These are phyloP conservation scores for Cymbidium sinense DNA, from an alignment of 106 monocot genomes.

Conservation along the genomic window DNA sequence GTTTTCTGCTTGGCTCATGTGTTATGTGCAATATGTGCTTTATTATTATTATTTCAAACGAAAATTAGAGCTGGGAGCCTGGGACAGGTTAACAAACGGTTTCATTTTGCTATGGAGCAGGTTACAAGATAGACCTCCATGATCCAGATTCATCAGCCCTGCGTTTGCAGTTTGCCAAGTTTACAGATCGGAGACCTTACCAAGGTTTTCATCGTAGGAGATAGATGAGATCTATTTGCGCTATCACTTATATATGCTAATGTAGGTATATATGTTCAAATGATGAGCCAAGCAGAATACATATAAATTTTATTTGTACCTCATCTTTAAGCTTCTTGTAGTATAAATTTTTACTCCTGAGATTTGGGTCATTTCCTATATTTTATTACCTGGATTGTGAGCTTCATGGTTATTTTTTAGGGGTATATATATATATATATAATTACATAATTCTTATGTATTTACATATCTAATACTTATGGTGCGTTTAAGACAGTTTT, in stretches of 20 bases:
- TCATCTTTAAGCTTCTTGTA: background rate
- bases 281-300: background rate
- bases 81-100: no score
- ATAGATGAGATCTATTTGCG: background rate
- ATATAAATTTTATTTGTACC: background rate
- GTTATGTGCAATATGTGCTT: no score
- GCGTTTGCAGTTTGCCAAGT: slow-evolving; percentile 2
- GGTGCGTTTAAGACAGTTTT: no score
- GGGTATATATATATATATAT: no score
- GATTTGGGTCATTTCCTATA: background rate
- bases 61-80: no score
- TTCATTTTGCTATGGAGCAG: background rate
- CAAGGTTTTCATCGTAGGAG: background rate
- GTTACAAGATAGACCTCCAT: background rate
- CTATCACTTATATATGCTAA: background rate
- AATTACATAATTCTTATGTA: no score
- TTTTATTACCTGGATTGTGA: no score
- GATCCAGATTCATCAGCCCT: background rate
- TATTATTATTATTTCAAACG: no score
- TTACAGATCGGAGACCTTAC: background rate
- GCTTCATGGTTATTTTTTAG: no score
- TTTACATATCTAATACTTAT: no score
- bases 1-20: no score
- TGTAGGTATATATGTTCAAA: background rate
- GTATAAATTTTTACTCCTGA: background rate